phyloP scores from a whole-genome alignment of 2,329 filamentous ascomycete species.

The Xylariaceae sp. region DNA sequence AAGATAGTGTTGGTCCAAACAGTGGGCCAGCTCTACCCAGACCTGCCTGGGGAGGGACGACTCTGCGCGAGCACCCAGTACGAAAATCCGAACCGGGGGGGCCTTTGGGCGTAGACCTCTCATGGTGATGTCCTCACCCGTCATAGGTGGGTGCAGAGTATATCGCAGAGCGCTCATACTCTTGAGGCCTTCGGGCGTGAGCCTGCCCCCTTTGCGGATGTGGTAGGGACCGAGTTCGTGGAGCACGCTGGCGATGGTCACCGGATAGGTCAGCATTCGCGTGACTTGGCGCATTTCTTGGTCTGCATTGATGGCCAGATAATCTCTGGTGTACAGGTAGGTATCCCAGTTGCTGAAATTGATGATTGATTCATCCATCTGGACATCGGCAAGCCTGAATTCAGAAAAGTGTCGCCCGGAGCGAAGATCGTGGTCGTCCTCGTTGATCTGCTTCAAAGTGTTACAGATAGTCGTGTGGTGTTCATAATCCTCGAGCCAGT shows the following conservation, averaged over 20 bases:
- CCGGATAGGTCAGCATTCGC: conserved; percentile 83
- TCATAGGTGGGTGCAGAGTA: conserved; percentile 78
- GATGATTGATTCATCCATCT: conserved; percentile 85
- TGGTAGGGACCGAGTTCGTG: conserved; percentile 93
- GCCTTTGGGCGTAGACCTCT: conserved; percentile 76
- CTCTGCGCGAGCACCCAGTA: conserved; percentile 92
- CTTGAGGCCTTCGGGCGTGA: conserved; percentile 86
- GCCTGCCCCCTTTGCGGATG: conserved; percentile 63
- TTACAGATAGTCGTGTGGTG: conserved; percentile 89
- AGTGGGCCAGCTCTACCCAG: conserved; percentile 88
- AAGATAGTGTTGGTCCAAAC: conserved; percentile 87
- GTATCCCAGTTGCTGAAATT: conserved; percentile 99
- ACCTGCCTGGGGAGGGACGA: conserved; percentile 89
- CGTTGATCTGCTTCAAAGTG: conserved; percentile 84
- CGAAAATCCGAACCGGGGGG: conserved; percentile 84
- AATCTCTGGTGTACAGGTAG: conserved; percentile 86
- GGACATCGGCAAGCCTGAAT: conserved; percentile 81
- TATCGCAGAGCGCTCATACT: conserved; percentile 90
- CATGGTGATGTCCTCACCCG: conserved; percentile 65
- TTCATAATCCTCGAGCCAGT: conserved; percentile 96
- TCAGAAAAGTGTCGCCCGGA: conserved; percentile 90
- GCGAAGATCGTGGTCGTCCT: conserved; percentile 91
- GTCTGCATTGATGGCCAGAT: conserved; percentile 84
- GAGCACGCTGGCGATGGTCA: conserved; percentile 83
- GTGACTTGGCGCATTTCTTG: conserved; percentile 89